A percentile compares a stretch with the other conserved stretches of the same genome.
These are phyloP conservation scores for Scenedesmus sp. DNA, from an alignment of 163 green algal species.

Conservation along the genomic window DNA sequence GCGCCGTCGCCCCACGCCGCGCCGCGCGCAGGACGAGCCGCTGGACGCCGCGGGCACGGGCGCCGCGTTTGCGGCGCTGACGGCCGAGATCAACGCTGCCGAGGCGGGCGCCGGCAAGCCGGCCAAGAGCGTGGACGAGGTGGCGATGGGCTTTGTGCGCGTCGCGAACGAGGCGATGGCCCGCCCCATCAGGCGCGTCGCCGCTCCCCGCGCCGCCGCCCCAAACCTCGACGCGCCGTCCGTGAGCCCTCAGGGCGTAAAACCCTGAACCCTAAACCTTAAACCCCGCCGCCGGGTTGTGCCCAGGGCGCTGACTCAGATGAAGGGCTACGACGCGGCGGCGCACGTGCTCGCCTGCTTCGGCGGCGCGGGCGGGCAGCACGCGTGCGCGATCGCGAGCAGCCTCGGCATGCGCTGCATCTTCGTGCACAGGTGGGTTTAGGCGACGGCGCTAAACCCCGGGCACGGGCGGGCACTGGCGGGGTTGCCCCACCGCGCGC, in stretches of 20 bases:
- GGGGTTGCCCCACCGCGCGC: too few species aligned
- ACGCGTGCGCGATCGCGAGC: conserved; percentile 94
- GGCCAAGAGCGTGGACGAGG: conserved; percentile 74
- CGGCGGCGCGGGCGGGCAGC: conserved; percentile 95
- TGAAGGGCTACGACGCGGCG: conserved; percentile 88
- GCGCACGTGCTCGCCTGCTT: conserved; percentile 95
- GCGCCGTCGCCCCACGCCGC: background rate
- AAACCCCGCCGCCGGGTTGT: too few species aligned
- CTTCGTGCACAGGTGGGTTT: conserved; percentile 90
- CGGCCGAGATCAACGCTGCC: conserved; percentile 73
- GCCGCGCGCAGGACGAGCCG: conserved; percentile 88
- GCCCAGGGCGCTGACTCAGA: conserved; percentile 38
- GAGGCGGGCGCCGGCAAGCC: conserved; percentile 41
- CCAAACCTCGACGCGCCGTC: too few species aligned
- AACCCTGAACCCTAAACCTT: too few species aligned
- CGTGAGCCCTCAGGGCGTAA: too few species aligned
- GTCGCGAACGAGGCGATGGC: conserved; percentile 99
- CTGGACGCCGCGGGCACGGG: conserved; percentile 81
- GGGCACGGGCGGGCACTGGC: too few species aligned
- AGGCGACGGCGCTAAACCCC: too few species aligned
- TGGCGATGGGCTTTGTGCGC: conserved; percentile 91
- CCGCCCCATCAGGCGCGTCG: conserved; percentile 82
- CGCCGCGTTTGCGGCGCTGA: conserved; percentile 71
- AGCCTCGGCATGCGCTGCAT: conserved; percentile 93
- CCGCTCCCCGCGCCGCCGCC: too few species aligned